phyloP scores from a whole-genome alignment of 805 yeast genomes.

The Candida taoyuanica region DNA sequence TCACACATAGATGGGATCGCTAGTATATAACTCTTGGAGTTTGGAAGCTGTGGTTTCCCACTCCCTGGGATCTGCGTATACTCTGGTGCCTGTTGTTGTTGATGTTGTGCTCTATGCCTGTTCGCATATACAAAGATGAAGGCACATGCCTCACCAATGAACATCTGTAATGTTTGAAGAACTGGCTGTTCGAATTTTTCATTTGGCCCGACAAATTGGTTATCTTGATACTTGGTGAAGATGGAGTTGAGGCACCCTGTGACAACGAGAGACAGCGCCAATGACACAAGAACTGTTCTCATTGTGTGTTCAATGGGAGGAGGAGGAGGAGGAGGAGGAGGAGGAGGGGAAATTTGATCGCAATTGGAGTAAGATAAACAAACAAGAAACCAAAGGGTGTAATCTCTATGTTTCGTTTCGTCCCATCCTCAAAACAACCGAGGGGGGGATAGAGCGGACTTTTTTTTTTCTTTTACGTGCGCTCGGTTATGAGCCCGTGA shows the following conservation, averaged over 20 bases:
- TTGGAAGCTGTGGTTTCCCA: constrained; percentile 18
- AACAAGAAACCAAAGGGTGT: no score
- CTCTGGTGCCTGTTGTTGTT: no score
- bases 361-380: no score
- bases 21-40: constrained; percentile 32
- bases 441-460: no score
- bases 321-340: no score
- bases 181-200: constrained; percentile 70
- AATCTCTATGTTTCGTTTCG: no score
- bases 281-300: constrained; percentile 11
- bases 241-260: constrained; percentile 73
- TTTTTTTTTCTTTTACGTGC: no score
- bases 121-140: constrained; percentile 36
- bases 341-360: no score
- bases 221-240: constrained; percentile 71
- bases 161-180: constrained; percentile 77
- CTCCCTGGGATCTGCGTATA: constrained; percentile 3
- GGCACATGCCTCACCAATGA: constrained; percentile 61
- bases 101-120: constrained; percentile 7
- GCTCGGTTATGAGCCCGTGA: no score
- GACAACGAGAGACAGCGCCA: constrained; percentile 48
- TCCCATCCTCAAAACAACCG: no score
- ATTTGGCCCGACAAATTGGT: constrained; percentile 56
- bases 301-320: no score
- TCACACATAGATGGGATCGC: constrained; percentile 70